Base-by-base conservation (phyloP, 2,329 filamentous ascomycete genomes). In the Trichothecium sympodiale region DNA sequence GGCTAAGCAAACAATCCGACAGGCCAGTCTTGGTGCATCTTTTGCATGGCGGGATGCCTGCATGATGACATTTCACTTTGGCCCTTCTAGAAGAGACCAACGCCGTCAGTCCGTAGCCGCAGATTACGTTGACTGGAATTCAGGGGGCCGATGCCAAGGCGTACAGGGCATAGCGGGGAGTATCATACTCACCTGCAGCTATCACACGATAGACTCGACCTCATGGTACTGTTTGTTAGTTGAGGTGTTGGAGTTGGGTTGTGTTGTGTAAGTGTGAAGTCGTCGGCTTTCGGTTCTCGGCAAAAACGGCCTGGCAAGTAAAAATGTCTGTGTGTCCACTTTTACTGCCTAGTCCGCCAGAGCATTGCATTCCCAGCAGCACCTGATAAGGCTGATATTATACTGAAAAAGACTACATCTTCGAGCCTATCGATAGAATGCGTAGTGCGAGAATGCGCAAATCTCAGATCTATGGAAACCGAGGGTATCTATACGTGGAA, bases 31-130 rank as follows among this genome's bases (percentile, higher is more conserved):
- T 51, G 16, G 44, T 41, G 18, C 56, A 59, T 25, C 51, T 46
- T 14, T 46, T 44, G 4, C 56, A 59, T 1, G 56, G 56, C 14
- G 53, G 37, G 3, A 23, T 41, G 16, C 56, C 56, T 5, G 41
- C 32, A 38, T 58, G 53, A 10, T 54, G 43, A 34, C 55, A 59
- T 31, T 59, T 59, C 12, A 58, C 44, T 32, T 59, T 59, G 29
- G 53, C 56, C 33, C 45, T 48, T 16, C 56, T 59, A 17, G 15
- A n/a, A 10, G 15, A 10, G 20, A 25, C 10, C 20, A 25, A 25
- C 20, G 10, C n/a, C n/a, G n/a, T n/a, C n/a, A n/a, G n/a, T n/a
- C 18, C 17, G 26, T 32, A 8, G 28, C 16, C 14, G 6, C 9
- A 14, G 10, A 26, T 14, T n/a, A 28, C 15, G 18, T 13, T 28